phyloP scores from a whole-genome alignment of 192 early-diverging fungal genomes.

The Entomortierella chlamydospora region DNA sequence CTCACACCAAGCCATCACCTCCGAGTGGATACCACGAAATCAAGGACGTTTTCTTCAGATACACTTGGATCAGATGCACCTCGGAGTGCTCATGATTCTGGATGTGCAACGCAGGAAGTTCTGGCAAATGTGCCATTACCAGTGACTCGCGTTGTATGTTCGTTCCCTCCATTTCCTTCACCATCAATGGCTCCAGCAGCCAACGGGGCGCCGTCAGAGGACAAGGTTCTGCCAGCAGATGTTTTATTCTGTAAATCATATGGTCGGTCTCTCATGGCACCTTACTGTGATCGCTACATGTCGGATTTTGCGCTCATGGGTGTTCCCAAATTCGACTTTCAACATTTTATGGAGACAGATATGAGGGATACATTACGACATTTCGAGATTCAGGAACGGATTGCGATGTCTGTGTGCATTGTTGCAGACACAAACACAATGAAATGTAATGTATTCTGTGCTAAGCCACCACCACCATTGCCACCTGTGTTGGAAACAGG shows the following conservation, averaged over 20 bases:
- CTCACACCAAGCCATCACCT: slow-evolving; percentile 14
- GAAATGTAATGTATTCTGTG: slow-evolving; percentile 46
- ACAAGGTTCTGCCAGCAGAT: slow-evolving; percentile 56
- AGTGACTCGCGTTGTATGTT: slow-evolving; percentile 26
- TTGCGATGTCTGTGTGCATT: slow-evolving; percentile 50
- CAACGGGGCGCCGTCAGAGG: background rate
- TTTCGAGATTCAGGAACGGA: slow-evolving; percentile 40
- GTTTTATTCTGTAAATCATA: slow-evolving; percentile 67
- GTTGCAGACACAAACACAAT: slow-evolving; percentile 59
- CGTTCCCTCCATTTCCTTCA: slow-evolving; percentile 42
- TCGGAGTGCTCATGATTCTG: slow-evolving; percentile 18
- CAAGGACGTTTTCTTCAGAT: slow-evolving; percentile 38
- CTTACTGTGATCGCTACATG: slow-evolving; percentile 63
- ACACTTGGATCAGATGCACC: slow-evolving; percentile 17
- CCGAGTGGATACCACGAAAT: slow-evolving; percentile 27
- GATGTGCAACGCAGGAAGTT: slow-evolving; percentile 34
- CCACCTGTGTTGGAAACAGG: slow-evolving; percentile 11
- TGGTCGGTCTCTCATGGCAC: slow-evolving; percentile 68
- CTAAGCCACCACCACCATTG: slow-evolving; percentile 18
- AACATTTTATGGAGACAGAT: slow-evolving; percentile 57
- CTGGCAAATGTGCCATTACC: slow-evolving; percentile 39
- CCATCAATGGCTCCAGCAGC: background rate
- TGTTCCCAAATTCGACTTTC: slow-evolving; percentile 60
- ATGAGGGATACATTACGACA: slow-evolving; percentile 55
- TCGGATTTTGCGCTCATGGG: slow-evolving; percentile 71